These are phyloP conservation scores for Triticum timopheevii DNA, from an alignment of 176 grass and related monocot species.

Conservation along the genomic window DNA sequence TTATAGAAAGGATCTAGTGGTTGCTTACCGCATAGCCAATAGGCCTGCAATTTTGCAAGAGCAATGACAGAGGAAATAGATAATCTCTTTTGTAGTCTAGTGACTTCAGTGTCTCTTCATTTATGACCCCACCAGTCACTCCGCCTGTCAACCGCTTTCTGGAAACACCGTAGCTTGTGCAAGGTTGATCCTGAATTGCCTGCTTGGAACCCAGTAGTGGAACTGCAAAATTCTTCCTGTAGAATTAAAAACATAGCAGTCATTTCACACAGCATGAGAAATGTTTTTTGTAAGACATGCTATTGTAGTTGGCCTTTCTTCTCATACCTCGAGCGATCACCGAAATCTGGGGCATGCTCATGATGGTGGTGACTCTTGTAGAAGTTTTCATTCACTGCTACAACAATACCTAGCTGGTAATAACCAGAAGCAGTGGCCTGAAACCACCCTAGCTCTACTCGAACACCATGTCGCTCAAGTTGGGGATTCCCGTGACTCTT, in stretches of 20 bases:
- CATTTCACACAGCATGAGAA: conserved; percentile 20
- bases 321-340: conserved; percentile 52
- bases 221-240: conserved; percentile 60
- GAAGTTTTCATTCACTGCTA: conserved; percentile 81
- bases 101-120: conserved; percentile 71
- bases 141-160: conserved; percentile 81
- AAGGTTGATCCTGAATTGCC: conserved; percentile 50
- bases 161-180: conserved; percentile 56
- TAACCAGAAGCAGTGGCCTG: conserved; percentile 93
- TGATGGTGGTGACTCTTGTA: conserved; percentile 59
- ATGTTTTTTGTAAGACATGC: neutral
- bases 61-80: conserved; percentile 74
- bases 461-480: conserved; percentile 80
- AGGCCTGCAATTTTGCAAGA: conserved; percentile 84
- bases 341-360: conserved; percentile 45
- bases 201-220: conserved; percentile 40
- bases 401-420: conserved; percentile 89
- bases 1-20: conserved; percentile 11
- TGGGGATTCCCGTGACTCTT: conserved; percentile 77
- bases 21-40: conserved; percentile 83
- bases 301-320: conserved; percentile 7
- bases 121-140: conserved; percentile 92
- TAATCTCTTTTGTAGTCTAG: conserved; percentile 77
- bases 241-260: conserved; percentile 12
- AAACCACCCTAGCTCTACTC: conserved; percentile 89